These are phyloP conservation scores for Aspergillus persii DNA, from an alignment of 2,329 filamentous ascomycete species.

Conservation along the genomic window DNA sequence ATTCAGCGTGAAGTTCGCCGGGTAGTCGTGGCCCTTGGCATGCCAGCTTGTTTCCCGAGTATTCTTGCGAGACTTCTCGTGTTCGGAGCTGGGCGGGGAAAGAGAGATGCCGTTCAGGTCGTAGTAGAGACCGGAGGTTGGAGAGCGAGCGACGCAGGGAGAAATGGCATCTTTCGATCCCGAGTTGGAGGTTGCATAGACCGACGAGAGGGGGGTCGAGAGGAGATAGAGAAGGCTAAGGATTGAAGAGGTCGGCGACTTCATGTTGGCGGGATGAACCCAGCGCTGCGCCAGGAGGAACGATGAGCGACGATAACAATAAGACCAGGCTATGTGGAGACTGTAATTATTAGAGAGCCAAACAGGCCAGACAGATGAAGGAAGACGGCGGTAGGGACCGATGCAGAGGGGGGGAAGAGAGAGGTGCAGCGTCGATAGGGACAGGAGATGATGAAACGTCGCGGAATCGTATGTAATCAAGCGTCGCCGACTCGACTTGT, in stretches of 20 bases:
- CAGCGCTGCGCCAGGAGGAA: background rate
- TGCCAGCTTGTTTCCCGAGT: constrained; percentile 48
- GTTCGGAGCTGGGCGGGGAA: constrained; percentile 44
- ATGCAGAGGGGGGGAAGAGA: background rate
- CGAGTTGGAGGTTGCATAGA: constrained; percentile 38
- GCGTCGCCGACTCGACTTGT: background rate
- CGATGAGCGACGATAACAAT: background rate
- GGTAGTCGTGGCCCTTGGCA: constrained; percentile 49
- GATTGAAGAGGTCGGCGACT: constrained; percentile 28
- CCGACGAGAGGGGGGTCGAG: constrained; percentile 29
- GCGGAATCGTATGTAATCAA: background rate
- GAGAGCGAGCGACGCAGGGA: constrained; percentile 62
- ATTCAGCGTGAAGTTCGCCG: constrained; percentile 52
- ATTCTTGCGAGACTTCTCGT: constrained; percentile 39
- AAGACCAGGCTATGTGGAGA: background rate
- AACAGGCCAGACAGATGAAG: background rate
- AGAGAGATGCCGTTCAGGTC: constrained; percentile 60
- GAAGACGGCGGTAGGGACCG: background rate
- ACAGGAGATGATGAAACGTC: background rate
- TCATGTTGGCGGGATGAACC: constrained; percentile 30
- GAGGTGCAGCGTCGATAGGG: background rate
- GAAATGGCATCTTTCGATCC: constrained; percentile 45
- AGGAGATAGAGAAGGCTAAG: constrained; percentile 33
- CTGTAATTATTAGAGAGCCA: background rate
- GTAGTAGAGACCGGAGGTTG: constrained; percentile 61